Base-by-base conservation (phyloP, 495 filamentous ascomycete species). In the Cercophora sp. region DNA sequence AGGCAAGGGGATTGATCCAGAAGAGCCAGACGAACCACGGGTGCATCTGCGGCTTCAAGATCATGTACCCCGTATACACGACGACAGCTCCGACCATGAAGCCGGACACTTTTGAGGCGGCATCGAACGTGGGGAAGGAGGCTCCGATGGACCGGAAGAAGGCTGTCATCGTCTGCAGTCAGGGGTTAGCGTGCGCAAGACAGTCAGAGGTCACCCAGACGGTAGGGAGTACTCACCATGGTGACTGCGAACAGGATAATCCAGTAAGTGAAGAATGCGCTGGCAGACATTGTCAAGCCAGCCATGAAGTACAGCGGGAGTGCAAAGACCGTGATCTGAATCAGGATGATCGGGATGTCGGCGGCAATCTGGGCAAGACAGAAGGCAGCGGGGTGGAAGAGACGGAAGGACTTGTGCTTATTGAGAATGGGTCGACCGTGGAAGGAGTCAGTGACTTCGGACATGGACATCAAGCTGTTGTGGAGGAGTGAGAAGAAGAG, bases 371-470 rank as follows among this genome's bases (percentile, higher is more conserved):
- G 82, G 2, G 86, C 88, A 39, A 94, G 74, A 13, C 85, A 86
- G 55, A 83, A 89, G 35, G 89, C 88, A 2, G 87, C 78, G 6
- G 89, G 89, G 9, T 87, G 82, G 59, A 90, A 90, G 64, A 92
- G 89, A 3, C 83, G 84, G 60, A 88, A 91, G 49, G 77, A 80
- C 65, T 89, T 88, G 63, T 95, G 89, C 64, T 93, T 93, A 57
- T 87, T 68, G 32, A 95, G 66, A 34, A 94, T 87, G 1, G 88
- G 87, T 22, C 85, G 78, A 19, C 79, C 80, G 13, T 69, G 59
- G 61, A 91, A 93, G 1, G 84, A 79, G n/a, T 81, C 66, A 1
- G 82, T 87, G 34, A 91, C 73, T 53, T 95, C 89, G 20, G 86
- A 82, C 43, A 94, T 69, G n/a, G 89, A 84, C 36, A 91, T 75